A percentile compares a stretch with the other conserved stretches of the same genome.
Conservation (phyloP, 768 basidiomycete species). For the Tricholoma sp. region DNA sequence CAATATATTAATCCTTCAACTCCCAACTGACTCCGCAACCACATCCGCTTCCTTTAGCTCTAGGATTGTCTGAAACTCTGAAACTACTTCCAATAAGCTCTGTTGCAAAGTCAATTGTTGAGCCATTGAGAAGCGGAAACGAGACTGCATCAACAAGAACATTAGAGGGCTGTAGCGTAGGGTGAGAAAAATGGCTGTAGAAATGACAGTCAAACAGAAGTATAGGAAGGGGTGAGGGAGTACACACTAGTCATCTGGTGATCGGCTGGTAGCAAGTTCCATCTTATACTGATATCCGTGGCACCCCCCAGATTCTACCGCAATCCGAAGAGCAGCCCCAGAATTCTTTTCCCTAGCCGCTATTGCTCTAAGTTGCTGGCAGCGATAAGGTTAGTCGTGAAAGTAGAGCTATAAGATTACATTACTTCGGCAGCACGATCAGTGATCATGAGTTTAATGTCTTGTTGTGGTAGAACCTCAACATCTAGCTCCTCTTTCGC, state of each 20-base stretch:
- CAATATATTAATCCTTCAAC: slow-evolving; percentile 45
- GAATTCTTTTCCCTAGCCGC: slow-evolving; percentile 59
- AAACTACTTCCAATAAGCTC: slow-evolving; percentile 95
- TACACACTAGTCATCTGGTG: slow-evolving; percentile 83
- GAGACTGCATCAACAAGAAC: slow-evolving; percentile 86
- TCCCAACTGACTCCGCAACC: slow-evolving; percentile 98
- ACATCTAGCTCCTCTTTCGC: slow-evolving; percentile 61
- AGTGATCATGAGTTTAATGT: slow-evolving; percentile 57
- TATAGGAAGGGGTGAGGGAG: background rate
- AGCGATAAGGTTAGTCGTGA: background rate
- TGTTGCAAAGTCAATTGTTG: slow-evolving; percentile 86
- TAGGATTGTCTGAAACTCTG: slow-evolving; percentile 78
- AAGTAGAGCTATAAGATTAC: slow-evolving; percentile 7
- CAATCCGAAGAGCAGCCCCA: slow-evolving; percentile 67
- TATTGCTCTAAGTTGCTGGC: slow-evolving; percentile 76
- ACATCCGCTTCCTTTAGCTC: slow-evolving; percentile 85
- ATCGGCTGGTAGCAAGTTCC: slow-evolving; percentile 59
- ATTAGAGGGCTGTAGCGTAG: slow-evolving; percentile 64
- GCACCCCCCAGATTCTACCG: slow-evolving; percentile 92
- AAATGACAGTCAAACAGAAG: slow-evolving; percentile 2
- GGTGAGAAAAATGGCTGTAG: slow-evolving; percentile 66
- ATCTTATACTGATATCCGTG: slow-evolving; percentile 98
- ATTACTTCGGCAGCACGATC: slow-evolving; percentile 74
- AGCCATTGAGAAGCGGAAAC: slow-evolving; percentile 77
- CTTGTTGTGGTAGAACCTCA: slow-evolving; percentile 47